phyloP scores from a whole-genome alignment of 1,139 yeast genomes.

The Magnusiomyces ingens region DNA sequence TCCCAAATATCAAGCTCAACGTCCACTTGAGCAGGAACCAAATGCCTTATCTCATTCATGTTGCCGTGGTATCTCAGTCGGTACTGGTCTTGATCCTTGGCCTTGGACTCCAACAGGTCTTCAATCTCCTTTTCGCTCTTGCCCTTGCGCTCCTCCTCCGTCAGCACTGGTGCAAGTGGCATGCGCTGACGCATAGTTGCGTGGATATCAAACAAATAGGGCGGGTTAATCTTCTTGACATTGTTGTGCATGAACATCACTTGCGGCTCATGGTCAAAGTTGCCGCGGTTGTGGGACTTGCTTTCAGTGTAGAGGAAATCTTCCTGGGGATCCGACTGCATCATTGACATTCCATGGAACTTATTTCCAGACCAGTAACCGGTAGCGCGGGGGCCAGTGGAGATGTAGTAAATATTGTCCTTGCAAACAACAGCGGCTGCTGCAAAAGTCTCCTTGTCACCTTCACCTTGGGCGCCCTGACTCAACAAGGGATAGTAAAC shows the following conservation, averaged over 20 bases:
- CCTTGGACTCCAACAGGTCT: constrained; percentile 43
- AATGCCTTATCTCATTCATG: not conserved
- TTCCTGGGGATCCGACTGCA: constrained; percentile 60
- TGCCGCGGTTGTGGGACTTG: constrained; percentile 20
- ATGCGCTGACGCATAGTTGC: constrained; percentile 20
- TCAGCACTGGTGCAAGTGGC: constrained; percentile 32
- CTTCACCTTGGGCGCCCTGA: constrained; percentile 84
- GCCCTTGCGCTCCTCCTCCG: constrained; percentile 13
- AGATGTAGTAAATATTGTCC: constrained; percentile 63
- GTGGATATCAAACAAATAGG: constrained; percentile 26
- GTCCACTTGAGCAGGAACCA: constrained; percentile 33
- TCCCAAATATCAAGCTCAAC: constrained; percentile 58
- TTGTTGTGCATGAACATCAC: constrained; percentile 59
- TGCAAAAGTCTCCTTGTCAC: constrained; percentile 83
- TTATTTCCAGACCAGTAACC: constrained; percentile 43
- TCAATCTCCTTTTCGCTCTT: constrained; percentile 9
- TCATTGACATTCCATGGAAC: constrained; percentile 64
- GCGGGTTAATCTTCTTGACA: constrained; percentile 61
- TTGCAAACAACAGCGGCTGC: constrained; percentile 67
- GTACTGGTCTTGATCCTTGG: constrained; percentile 38
- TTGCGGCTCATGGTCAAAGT: constrained; percentile 31
- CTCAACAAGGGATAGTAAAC: constrained; percentile 78
- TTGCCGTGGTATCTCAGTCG: not conserved
- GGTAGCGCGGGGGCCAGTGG: constrained; percentile 46
- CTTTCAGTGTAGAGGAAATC: constrained; percentile 36